phyloP scores from a whole-genome alignment of 2,329 filamentous ascomycete species.

The Cladosporium phlei region DNA sequence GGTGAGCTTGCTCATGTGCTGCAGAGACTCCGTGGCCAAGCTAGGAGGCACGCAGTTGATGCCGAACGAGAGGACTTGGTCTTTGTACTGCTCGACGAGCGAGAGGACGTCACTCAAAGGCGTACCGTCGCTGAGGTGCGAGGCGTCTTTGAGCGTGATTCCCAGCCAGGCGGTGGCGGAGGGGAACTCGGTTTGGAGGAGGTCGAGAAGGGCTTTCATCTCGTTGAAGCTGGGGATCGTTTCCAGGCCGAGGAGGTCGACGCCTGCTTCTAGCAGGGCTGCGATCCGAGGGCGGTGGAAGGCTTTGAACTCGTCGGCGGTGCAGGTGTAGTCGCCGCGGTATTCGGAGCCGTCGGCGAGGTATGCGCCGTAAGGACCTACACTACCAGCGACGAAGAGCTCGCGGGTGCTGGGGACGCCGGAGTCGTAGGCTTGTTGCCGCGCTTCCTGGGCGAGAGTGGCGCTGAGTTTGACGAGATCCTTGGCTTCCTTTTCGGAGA shows the following conservation, averaged over 20 bases:
- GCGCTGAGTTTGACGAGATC: constrained; percentile 39
- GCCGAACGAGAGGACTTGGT: constrained; percentile 39
- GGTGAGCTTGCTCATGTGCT: constrained; percentile 29
- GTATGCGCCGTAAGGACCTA: constrained; percentile 47
- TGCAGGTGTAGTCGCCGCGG: constrained; percentile 37
- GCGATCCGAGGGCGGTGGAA: constrained; percentile 43
- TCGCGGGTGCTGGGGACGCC: constrained; percentile 13
- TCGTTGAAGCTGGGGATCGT: constrained; percentile 42
- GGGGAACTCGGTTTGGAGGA: constrained; percentile 37
- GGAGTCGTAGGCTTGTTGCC: constrained; percentile 29
- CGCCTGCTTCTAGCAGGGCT: constrained; percentile 38
- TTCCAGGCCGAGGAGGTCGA: constrained; percentile 43
- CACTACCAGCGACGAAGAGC: constrained; percentile 41
- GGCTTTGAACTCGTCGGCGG: constrained; percentile 30
- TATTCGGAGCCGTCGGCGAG: constrained; percentile 46
- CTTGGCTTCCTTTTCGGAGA: constrained; percentile 32
- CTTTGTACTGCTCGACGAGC: constrained; percentile 25
- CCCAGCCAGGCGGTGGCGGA: constrained; percentile 37
- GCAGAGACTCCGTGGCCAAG: constrained; percentile 32
- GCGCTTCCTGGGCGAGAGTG: constrained; percentile 36
- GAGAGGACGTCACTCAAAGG: constrained; percentile 30
- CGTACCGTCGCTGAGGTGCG: constrained; percentile 41
- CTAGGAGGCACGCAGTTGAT: constrained; percentile 42
- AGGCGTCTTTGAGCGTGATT: constrained; percentile 37
- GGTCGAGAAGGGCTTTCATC: constrained; percentile 35